Base-by-base conservation (phyloP, 768 basidiomycete species). In the Porphyrellus cyaneotinctus region DNA sequence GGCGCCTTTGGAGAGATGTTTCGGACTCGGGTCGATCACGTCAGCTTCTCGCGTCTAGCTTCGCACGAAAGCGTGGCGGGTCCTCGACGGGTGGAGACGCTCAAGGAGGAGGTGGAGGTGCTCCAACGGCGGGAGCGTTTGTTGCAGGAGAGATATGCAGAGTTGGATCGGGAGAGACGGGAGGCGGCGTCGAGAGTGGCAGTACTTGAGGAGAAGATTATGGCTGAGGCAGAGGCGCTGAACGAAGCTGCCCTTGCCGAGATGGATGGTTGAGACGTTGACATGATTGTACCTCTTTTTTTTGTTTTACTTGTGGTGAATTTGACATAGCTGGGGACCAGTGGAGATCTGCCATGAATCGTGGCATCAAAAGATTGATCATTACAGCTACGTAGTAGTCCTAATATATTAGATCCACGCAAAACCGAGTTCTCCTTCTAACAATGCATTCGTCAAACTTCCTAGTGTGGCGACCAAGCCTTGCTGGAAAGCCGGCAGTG, bases 51-150 rank as follows among this genome's bases (percentile, higher is more conserved):
- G 24, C 79, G 81, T 56, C 74, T 99, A 48, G 81, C 80, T 47
- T 70, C 74, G 42, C 83, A 85, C 61, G 97, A 99, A 74, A 68
- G 73, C 22, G 85, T 79, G 2, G 81, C 83, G 47, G 91, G 88
- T 4, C 94, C 95, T 11, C 78, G 83, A 49, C 73, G 95, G 39
- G 77, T 93, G 46, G 84, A 83, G 43, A 73, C 77, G n/a, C 78
- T 97, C 59, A 83, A 83, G 66, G 91, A 92, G 61, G 95, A 97
- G 66, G 95, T 97, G 22, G 86, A 88, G 33, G 75, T 72, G 56
- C 76, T 98, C 26, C 87, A 91, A 66, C 73, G 77, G 53, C 76
- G 89, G 59, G 97, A 97, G 71, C 73, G 78, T 49, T 70, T 81
- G 60, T 72, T 97, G 59, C 97, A 99, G 71, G 79, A 79, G 58